Evolutionary conservation across 495 filamentous ascomycete species (phyloP), one percentile per base, ranked within the genome.

Genomic region (Trichoderma orchidacearum): DNA sequence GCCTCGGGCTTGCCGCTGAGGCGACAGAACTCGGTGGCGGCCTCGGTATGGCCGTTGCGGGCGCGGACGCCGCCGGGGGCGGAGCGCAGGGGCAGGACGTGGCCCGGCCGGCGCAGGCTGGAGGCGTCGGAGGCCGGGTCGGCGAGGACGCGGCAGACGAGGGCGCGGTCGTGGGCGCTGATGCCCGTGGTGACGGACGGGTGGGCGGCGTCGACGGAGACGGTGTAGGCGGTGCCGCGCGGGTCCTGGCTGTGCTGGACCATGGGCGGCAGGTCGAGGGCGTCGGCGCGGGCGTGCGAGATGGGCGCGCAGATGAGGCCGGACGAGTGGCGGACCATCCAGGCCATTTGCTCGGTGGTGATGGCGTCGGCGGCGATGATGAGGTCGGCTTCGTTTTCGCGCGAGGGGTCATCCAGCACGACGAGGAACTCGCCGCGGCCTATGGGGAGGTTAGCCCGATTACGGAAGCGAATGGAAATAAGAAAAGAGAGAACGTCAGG

Each of bases 371-470:
- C 94, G 53, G 94, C 89, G 63, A 96, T 92, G 68, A 98, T 95
- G 27, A 98, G 84, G 72, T 98, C 93, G 63, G 90, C 94, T 77
- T 98, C 94, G 71, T 97, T 97, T 68, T 98, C 94, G 65, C 93
- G 91, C 56, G 83, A 78, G 51, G 85, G 80, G 58, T 85, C 85
- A 72, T 98, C 94, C 59, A 97, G 87, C 21, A 95, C 90, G 54
- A 98, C 81, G 66, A 98, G 88, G 79, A 97, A 97, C 68, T 97
- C 82, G 68, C 90, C 91, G 72, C 85, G 79, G 61, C 80, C 90
- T 95, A 56, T 9, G 23, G 58, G 36, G 53, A 13, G 45, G 18
- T 45, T 38, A 15, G 17, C 32, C 30, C 30, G 34, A 18, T 51
- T 25, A 15, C 51, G 36, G 4, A 4, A 32, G 58, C 29, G 17